phyloP scores from a whole-genome alignment of 306 rosid species.

The Comarum palustre region DNA sequence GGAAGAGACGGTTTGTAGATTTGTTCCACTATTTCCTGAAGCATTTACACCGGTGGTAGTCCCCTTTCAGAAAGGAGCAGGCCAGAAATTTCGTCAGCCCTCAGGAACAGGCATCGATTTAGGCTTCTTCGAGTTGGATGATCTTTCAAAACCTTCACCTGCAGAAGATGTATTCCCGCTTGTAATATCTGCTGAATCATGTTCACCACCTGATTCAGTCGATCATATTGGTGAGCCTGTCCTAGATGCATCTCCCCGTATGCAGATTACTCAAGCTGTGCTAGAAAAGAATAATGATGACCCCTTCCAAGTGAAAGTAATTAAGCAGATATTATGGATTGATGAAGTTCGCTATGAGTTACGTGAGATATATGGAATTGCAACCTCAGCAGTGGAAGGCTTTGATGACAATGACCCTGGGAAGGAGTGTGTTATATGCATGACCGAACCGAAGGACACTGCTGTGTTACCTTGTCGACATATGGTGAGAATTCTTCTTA shows the following conservation, averaged over 20 bases:
- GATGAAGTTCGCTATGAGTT: conserved; percentile 75
- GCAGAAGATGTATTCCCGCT: conserved; percentile 73
- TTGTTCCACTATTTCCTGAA: conserved; percentile 63
- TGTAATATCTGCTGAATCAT: conserved; percentile 73
- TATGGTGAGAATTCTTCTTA: conserved; percentile 57
- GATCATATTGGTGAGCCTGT: conserved; percentile 36
- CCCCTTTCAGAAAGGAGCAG: conserved; percentile 77
- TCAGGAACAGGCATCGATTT: conserved; percentile 84
- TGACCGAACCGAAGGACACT: conserved; percentile 87
- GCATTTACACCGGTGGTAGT: conserved; percentile 57
- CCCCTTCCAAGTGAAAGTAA: conserved; percentile 65
- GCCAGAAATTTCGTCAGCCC: conserved; percentile 71
- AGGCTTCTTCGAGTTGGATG: conserved; percentile 82
- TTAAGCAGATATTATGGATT: conserved; percentile 73
- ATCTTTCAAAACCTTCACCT: conserved; percentile 79
- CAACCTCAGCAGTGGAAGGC: conserved; percentile 51
- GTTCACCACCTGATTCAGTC: conserved; percentile 31
- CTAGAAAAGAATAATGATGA: conserved; percentile 54
- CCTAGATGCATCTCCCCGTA: conserved; percentile 43
- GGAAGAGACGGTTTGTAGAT: conserved; percentile 73
- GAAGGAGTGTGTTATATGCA: conserved; percentile 87
- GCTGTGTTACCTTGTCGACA: conserved; percentile 86
- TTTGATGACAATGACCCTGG: conserved; percentile 63
- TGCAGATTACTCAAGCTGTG: conserved; percentile 81
- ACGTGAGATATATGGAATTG: conserved; percentile 78